Base-by-base conservation (phyloP, 257 asterid genomes). In the Avicennia marina region DNA sequence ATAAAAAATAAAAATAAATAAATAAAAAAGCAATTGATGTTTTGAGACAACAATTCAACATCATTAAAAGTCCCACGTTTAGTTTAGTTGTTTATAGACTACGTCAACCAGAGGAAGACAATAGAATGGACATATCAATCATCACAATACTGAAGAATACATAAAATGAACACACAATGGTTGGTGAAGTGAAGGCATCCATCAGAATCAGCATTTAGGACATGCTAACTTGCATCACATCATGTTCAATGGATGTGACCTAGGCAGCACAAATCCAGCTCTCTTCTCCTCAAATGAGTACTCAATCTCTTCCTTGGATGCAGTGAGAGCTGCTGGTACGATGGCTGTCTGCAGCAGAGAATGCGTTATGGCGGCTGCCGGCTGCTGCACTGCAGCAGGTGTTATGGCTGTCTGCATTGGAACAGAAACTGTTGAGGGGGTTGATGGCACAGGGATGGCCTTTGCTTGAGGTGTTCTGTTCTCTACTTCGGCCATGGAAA, bases 201-300 rank as follows among this genome's bases (percentile, higher is more conserved):
- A n/a, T n/a, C n/a, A n/a, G n/a, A n/a, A n/a, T 7, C 33, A 25
- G 27, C 55, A 19, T 24, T 17, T n/a, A 13, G 33, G 19, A 41
- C 34, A 17, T 40, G 42, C 52, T 38, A 43, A 62, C 75, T 67
- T 55, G 77, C 19, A 55, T 58, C 67, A 39, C 60, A 29, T 3
- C 33, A 29, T 3, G 38, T 65, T 66, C 58, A 49, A 64, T 33
- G 60, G 47, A 58, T 73, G 74, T 62, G 86, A 40, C 50, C 71
- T 77, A 10, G 81, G 80, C 53, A 80, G 62, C 36, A 79, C 75
- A 58, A 82, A 90, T 19, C 95, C 88, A 16, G 89, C 88, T 67
- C 96, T 72, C 39, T 78, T 77, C 74, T 90, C 98, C 75, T 90
- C 98, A 1, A 86, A 90, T 0, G 95, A 87, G 71, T 86, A 90